Evolutionary conservation across 257 asterid genomes (phyloP), one percentile per base, ranked within the genome.

Genomic region (Oldenlandia corymbosa): DNA sequence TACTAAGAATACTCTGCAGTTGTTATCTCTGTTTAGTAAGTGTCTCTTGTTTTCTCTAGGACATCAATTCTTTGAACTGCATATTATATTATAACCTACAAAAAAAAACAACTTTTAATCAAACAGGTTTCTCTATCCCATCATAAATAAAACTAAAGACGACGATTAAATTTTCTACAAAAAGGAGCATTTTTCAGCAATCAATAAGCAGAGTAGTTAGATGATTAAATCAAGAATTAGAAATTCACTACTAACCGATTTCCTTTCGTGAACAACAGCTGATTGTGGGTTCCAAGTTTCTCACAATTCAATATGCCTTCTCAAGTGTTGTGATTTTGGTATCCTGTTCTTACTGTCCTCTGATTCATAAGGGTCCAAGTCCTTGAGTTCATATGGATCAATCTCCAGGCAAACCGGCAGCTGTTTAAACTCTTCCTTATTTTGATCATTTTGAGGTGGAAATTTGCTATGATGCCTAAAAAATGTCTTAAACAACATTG

Each of bases 21-120:
- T 46, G 8, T 14, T 32, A 10, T 49, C 49, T 32, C 49, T 14
- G 36, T 64, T 50, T 24, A 49, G 0, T 31, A 23, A 18, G 36
- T 50, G 36, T 60, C 48, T 42, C 68, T 43, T 53, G 47, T 4
- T 51, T 62, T 53, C 68, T 69, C 68, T 68, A 71, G 36, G 70
- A 57, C 70, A 58, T 27, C 18, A 65, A 10, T 58, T 65, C 71
- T 20, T 58, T 21, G 16, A 71, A 65, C 71, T 65, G 67, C 76
- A 58, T 6, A 21, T 23, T 7, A n/a, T n/a, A n/a, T n/a, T n/a
- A n/a, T n/a, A n/a, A 1, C 37, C 28, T 20, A 17, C 28, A 30
- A 17, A 64, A 64, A n/a, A 34, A 20, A 11, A 48, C 47, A 12
- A 18, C 28, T 12, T n/a, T n/a, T n/a, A n/a, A n/a, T n/a, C n/a